Base-by-base conservation (phyloP, 768 basidiomycete genomes). In the Agrocybe chaxingu region DNA sequence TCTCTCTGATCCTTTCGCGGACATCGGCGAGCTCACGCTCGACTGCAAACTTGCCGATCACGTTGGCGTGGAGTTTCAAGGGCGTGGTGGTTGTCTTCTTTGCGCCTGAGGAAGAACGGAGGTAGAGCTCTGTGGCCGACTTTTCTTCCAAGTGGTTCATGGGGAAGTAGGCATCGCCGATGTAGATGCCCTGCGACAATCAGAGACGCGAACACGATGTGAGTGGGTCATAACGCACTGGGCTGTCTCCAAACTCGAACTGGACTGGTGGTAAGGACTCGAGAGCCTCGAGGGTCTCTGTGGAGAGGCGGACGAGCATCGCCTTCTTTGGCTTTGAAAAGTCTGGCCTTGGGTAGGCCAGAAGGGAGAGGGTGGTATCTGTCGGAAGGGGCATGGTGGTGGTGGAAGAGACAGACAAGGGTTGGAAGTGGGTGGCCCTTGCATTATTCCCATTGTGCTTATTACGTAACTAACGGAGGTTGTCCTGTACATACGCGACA, bases 251-350 rank as follows among this genome's bases (percentile, higher is more conserved):
- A 59, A 89, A 87, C 53, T 83, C 76, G 52, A 90, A 78, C 36
- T 82, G 69, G 62, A 89, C 65, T 45, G 62, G 67, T 0, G 70
- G 64, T 3, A 72, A 72, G 0, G 74, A 69, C 38, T 82, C 78
- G 38, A 90, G 77, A 1, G 84, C 84, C 48, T 87, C 82, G 52
- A 90, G 72, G 0, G 85, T 81, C 64, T 88, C 85, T 32, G 79
- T 74, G 3, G 89, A 81, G 78, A 91, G 75, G 50, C 87, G 83
- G 36, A 91, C 78, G 44, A 91, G 71, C 80, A 89, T 83, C 42
- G 88, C 89, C 19, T 77, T 76, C 71, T 87, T 89, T 9, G 82
- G 81, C 52, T 77, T 80, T 3, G 84, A 74, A 53, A 79, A 82
- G 40, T 79, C 82, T 32, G 80, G 79, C 41, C 71, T 70, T 1